Evolutionary conservation across 169 alveolate genomes (phyloP), one percentile per base, ranked within the genome.

Genomic region (Cardiosporidium cionae): DNA sequence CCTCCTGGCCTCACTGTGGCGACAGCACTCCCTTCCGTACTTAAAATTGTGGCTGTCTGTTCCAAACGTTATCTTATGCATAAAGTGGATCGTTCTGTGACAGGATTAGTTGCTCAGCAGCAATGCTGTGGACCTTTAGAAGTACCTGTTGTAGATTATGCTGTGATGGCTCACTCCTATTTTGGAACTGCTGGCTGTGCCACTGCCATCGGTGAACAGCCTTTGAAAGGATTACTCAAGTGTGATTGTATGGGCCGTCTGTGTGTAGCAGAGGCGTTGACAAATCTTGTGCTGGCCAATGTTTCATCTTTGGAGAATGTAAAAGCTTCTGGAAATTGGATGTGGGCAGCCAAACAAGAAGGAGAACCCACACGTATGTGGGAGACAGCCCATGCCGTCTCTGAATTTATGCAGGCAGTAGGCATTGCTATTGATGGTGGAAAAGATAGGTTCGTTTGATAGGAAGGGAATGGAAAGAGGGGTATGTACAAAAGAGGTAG

Each of bases 171-270:
- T 16, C 72, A 63, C 62, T 34, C 52, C 54, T 73, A 72, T 4
- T n/a, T 73, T 73, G 53, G 70, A 68, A 33, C 58, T 35, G 35
- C 33, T 7, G 74, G 79, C 25, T 25, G 73, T 5, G 85, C 85
- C 4, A 79, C 81, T n/a, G 76, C 85, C 64, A 79, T 79, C 44
- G 85, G 85, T n/a, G 85, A 79, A 78, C 76, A 74, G 68, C 85
- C 85, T 22, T 68, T 79, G 67, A 70, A 72, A 44, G 85, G 85
- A 32, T 32, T 79, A 67, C 63, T 74, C 32, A 79, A 73, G 6
- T 33, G 74, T 53, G 34, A 34, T 66, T 36, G 70, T 28, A 73
- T 79, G 85, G 85, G 73, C 28, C 69, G 85, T 27, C 35, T 79
- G 72, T 75, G 78, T 0, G 76, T 72, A 22, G 80, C 81, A 1